Base-by-base conservation (phyloP, 1,284 basidiomycete species). In the Puccinia horiana region DNA sequence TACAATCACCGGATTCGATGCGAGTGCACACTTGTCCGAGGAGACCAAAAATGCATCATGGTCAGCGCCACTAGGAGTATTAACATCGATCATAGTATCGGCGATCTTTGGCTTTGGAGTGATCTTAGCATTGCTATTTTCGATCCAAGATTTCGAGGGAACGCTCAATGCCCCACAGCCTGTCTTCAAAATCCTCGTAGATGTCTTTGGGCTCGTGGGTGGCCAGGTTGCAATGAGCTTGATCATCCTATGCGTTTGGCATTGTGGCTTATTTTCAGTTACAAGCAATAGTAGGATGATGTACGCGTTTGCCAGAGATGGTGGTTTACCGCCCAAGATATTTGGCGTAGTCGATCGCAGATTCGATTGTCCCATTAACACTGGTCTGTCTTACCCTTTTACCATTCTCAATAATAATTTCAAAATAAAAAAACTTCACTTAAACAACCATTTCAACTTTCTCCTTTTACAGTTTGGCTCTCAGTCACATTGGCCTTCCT, bases 271-370 rank as follows among this genome's bases (percentile, higher is more conserved):
- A 1, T 93, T 93, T 87, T 92, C 92, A 0, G 87, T 93, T 58
- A 93, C 92, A 0, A 91, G 91, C 0, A 93, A 93, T 85, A 92
- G 91, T 2, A 89, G 92, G 0, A 93, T 93, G 92, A 92, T 92
- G 91, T 93, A 91, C 85, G 91, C 92, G 0, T 93, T 93, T 52
- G 83, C 85, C 88, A 74, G 84, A 12, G 84, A 86, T 56, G 61
- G 83, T n/a, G 85, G 85, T 1, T 85, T 83, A 16, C 89, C 93
- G 35, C 92, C 92, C 82, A 88, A 86, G 56, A 92, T 91, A 87
- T 92, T 93, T 86, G 90, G 90, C 84, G 89, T 91, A 82, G 92
- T 93, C 56, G 90, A 90, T 86, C 83, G 86, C 5, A 88, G 88
- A 80, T 90, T 89, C 87, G 90, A 89, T 84, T 91, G 90, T 1